Base-by-base conservation (phyloP, 306 rosid genomes). In the Rosa multiflora region DNA sequence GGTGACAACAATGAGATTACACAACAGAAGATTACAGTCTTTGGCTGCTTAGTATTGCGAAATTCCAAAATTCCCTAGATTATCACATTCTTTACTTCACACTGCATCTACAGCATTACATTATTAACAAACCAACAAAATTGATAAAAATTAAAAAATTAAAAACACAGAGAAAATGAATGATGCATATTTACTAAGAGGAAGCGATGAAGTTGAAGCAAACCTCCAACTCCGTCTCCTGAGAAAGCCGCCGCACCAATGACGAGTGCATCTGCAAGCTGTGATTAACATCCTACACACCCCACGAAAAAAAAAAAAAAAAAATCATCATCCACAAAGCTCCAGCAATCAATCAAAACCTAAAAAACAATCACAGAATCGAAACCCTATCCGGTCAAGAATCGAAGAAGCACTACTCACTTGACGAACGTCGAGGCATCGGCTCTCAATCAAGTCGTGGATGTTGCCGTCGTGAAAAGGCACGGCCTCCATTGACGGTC, bases 221-320 rank as follows among this genome's bases (percentile, higher is more conserved):
- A 80, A 95, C 99, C 99, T 91, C 92, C 83, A 93, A 83, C 80
- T 90, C 96, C 66, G 85, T 79, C 53, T 91, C 99, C 78, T 40
- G 98, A 75, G 92, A 88, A 82, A 95, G 97, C 84, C 99, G 90
- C 59, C 88, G 91, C 73, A 95, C 82, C 85, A 95, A 73, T 14
- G 99, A 91, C 39, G 99, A 93, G 85, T 95, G 99, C 82, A 91
- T 88, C 88, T 88, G 98, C 85, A 95, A 82, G 80, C 86, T 77
- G 52, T 79, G 92, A 73, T 79, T 84, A 62, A 75, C 87, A 67
- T 87, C 94, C 99, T 88, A 74, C 42, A 78, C 59, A 44, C 63
- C 37, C 67, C 39, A 39, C 67, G 21, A 39, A 70, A 32, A 35
- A n/a, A n/a, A n/a, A n/a, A n/a, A n/a, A n/a, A n/a, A n/a, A n/a